Base-by-base conservation (phyloP, 495 filamentous ascomycete genomes). In the Astrothelium subdiscretum region DNA sequence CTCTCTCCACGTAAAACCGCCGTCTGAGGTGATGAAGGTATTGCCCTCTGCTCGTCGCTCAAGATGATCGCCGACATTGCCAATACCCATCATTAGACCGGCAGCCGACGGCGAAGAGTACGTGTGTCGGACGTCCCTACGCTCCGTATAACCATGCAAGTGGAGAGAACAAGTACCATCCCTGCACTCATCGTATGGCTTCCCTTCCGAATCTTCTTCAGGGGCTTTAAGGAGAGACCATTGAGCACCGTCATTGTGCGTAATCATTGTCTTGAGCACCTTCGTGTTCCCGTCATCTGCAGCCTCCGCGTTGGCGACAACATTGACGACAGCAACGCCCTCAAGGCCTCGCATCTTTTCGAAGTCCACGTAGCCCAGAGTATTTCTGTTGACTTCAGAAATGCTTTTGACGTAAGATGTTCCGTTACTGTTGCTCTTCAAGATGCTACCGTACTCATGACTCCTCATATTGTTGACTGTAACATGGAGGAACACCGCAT, bases 401-500 rank as follows among this genome's bases (percentile, higher is more conserved):
- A 92, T 75, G 72, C 87, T 92, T 58, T 92, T 76, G 24, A 95
- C 89, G 67, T 97, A 99, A 2, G 87, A 92, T 0, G 94, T 97
- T 40, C 94, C 94, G 70, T 97, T 97, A 68, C 89, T 96, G 75
- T 99, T 99, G 67, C 90, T 95, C 80, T 97, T 97, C 69, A 99
- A 80, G 59, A 99, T 86, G 27, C 84, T 84, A n/a, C 94, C 94
- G 65, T 87, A 90, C 60, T 85, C 83, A 35, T 79, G 80, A 2
- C 79, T 85, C 27, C 76, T 67, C 8, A 74, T 74, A 29, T 76
- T 78, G 62, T 85, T 85, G 57, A 89, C 86, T 2, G 85, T 89
- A 18, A 97, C 91, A 63, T 96, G 91, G 61, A 99, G 73, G 77
- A 97, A 97, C 58, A 97, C 79, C 8, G 94, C 87, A 74, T 96